Percentiles rank a stretch among this genome's conserved stretches.
Evolutionary conservation across 2,329 filamentous ascomycete species (phyloP).

Genomic region (Botryotinia calthae): DNA sequence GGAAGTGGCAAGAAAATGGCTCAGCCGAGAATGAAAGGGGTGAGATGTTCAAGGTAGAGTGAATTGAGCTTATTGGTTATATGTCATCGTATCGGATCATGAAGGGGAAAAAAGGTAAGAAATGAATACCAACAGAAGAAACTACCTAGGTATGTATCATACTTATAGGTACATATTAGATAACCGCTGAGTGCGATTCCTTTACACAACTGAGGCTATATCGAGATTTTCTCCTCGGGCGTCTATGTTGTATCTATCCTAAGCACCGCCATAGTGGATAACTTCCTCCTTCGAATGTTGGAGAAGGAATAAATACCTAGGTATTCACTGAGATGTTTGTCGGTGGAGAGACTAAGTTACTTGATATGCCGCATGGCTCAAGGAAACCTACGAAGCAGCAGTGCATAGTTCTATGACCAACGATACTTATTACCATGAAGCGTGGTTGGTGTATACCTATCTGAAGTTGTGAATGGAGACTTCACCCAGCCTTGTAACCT

Average conservation of each 20-base stretch:
- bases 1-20: not conserved
- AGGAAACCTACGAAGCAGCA: not conserved
- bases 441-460: not conserved
- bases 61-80: not conserved
- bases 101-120: not conserved
- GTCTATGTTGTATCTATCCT: not conserved
- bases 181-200: not conserved
- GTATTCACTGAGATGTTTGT: not conserved
- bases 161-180: not conserved
- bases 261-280: not conserved
- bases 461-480: not conserved
- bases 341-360: not conserved
- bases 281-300: not conserved
- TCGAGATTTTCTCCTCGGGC: not conserved
- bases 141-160: not conserved
- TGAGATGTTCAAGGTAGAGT: not conserved
- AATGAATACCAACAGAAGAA: not conserved
- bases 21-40: not conserved
- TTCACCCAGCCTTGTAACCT: not conserved
- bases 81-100: not conserved
- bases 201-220: not conserved
- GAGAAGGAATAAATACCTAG: not conserved
- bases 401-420: not conserved
- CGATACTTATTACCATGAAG: not conserved
- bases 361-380: not conserved